Percentiles rank a stretch among this genome's conserved stretches.
Evolutionary conservation across 1,284 basidiomycete genomes (phyloP).

Genomic region (Microbotryum lychnidis-dioicae): DNA sequence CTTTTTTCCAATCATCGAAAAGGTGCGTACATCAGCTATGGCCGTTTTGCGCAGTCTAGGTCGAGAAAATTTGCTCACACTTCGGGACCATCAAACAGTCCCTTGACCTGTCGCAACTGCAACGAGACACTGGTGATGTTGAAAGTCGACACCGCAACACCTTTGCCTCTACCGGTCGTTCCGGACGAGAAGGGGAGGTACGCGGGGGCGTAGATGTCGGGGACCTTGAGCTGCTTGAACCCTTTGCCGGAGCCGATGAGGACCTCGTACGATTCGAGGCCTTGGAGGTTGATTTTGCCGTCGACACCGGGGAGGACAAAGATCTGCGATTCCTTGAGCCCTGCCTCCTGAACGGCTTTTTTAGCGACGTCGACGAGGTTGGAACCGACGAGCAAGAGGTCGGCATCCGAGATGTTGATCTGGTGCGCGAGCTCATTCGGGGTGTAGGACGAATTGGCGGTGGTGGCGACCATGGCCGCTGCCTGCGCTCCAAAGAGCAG

Average conservation of each 20-base stretch:
- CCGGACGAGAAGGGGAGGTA: slow-evolving; percentile 23
- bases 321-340: slow-evolving; percentile 5
- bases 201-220: not conserved
- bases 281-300: slow-evolving; percentile 9
- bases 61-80: not conserved
- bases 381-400: slow-evolving; percentile 15
- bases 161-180: slow-evolving; percentile 25
- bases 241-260: no score
- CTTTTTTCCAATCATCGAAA: not conserved
- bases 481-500: slow-evolving; percentile 21
- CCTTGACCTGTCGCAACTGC: slow-evolving; percentile 9
- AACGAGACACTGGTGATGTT: slow-evolving; percentile 16
- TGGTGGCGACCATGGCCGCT: slow-evolving; percentile 23
- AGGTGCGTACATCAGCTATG: not conserved
- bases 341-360: slow-evolving; percentile 13
- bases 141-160: slow-evolving; percentile 17
- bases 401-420: slow-evolving; percentile 8
- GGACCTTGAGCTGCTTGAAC: slow-evolving; percentile 1
- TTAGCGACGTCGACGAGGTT: slow-evolving; percentile 14
- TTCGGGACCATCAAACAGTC: slow-evolving; percentile 16
- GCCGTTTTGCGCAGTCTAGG: not conserved
- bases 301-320: slow-evolving; percentile 21
- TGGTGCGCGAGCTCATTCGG: slow-evolving; percentile 22
- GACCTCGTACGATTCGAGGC: slow-evolving; percentile 7
- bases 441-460: slow-evolving; percentile 27